Base-by-base conservation (phyloP, 169 alveolate species). In the Nephromyces sp. region DNA sequence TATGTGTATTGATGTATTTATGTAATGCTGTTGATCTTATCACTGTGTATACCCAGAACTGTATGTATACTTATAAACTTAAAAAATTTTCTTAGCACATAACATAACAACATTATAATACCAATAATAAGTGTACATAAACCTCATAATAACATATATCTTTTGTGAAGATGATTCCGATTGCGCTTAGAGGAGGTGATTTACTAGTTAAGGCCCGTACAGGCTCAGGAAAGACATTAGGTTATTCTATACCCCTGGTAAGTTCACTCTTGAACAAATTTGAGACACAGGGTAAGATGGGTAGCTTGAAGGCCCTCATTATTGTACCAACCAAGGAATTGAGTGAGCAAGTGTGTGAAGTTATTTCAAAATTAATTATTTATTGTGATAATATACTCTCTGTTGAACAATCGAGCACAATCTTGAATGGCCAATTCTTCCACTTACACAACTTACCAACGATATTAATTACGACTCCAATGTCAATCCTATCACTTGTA, bases 251-350 rank as follows among this genome's bases (percentile, higher is more conserved):
- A 4, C 79, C 79, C 6, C 6, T 72, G 43, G 52, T 70, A 6
- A 62, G 27, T 25, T 32, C 63, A 62, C 6, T 72, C 6, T 24
- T 72, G 15, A 69, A 28, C 1, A 72, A 6, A 2, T 25, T 2
- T 27, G 71, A 65, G 62, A 2, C 28, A 8, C 6, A 8, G 2
- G 71, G 71, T 8, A 30, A 3, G 62, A 28, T 25, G 66, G 27
- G 71, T 2, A 27, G 21, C 2, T 6, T 65, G 66, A 70, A 29
- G 29, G 81, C 71, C 22, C 32, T 79, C 62, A 65, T 79, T 22
- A 62, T 79, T 53, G 85, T 79, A 3, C 85, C 85, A n/a, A 73
- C 81, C 51, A 79, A 79, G 66, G 85, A 79, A 52, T 73, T 79
- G 34, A 35, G 75, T 64, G 32, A 71, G 15, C 85, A 79, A 75